Conservation (phyloP, 495 filamentous ascomycete genomes). For the Astrothelium macrocarpum region DNA sequence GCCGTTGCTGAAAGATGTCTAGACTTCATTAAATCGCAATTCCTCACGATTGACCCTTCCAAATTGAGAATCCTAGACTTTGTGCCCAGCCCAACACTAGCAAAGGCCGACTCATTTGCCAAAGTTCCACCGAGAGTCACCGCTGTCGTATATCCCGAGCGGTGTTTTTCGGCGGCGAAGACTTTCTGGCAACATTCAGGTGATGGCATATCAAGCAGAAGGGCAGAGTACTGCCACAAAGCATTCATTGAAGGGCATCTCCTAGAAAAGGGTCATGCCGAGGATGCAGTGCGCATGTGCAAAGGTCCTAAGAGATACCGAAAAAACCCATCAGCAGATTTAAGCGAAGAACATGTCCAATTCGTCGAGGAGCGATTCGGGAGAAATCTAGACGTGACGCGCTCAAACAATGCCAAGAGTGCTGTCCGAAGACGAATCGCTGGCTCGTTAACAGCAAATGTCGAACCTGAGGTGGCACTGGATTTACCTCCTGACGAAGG, state of each 20-base stretch:
- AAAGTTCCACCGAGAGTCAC: slow-evolving; percentile 42
- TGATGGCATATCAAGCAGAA: slow-evolving; percentile 86
- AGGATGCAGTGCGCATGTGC: slow-evolving; percentile 17
- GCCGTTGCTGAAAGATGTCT: slow-evolving; percentile 57
- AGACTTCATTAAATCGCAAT: slow-evolving; percentile 56
- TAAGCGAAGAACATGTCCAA: slow-evolving; percentile 52
- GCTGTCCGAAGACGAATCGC: slow-evolving; percentile 83
- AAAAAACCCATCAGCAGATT: slow-evolving; percentile 33
- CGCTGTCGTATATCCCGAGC: slow-evolving; percentile 60
- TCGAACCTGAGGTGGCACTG: slow-evolving; percentile 57
- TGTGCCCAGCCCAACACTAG: slow-evolving; percentile 37
- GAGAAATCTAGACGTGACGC: slow-evolving; percentile 69
- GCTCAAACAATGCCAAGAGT: slow-evolving; percentile 70
- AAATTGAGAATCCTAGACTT: slow-evolving; percentile 61
- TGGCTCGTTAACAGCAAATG: slow-evolving; percentile 66
- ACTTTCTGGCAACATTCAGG: slow-evolving; percentile 94
- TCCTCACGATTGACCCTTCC: slow-evolving; percentile 36
- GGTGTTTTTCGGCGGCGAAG: slow-evolving; percentile 62
- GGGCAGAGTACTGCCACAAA: slow-evolving; percentile 76
- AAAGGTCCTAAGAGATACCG: slow-evolving; percentile 44
- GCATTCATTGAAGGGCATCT: slow-evolving; percentile 64
- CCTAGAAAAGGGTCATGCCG: slow-evolving; percentile 33
- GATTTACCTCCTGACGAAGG: slow-evolving; percentile 32
- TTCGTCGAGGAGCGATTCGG: slow-evolving; percentile 96
- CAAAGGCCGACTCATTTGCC: slow-evolving; percentile 17